Base-by-base conservation (phyloP, 495 filamentous ascomycete species). In the Penicillium atrosanguineum region DNA sequence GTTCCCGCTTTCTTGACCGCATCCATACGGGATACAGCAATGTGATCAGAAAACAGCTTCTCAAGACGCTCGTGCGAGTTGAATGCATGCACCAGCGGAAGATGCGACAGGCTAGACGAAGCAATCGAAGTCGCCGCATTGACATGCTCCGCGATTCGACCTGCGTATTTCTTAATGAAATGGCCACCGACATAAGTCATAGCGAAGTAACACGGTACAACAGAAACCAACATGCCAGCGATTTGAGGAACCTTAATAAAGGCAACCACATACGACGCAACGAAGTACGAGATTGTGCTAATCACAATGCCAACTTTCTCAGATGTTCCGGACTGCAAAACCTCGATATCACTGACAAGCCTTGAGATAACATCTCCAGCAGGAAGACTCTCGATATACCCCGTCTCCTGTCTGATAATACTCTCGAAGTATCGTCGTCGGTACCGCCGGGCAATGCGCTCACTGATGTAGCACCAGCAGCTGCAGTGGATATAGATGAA, bases 281-380 rank as follows among this genome's bases (percentile, higher is more conserved):
- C 60, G 60, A 88, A 86, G 61, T 83, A 86, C 8, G 80, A 75
- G 16, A 83, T 52, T 25, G 77, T 80, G 28, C 77, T 74, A 46
- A 87, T 67, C 28, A 79, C 80, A 2, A 87, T 69, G 12, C 83
- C 84, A 9, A 86, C 83, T 61, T 88, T 88, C 61, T 87, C 84
- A 0, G 79, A 81, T 5, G 83, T 85, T 14, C 85, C 85, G 2
- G 77, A 76, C 50, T 80, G 80, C 42, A 87, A 76, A 1, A 77
- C 74, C 41, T 80, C 75, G 29, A 85, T 79, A 53, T 88, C 83
- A 26, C 71, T 73, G 12, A 75, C 81, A 19, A 88, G 65, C 9
- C 82, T 72, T 2, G 79, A 79, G 11, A 79, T 74, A 4, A 85
- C 81, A 69, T 87, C 81, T 1, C 81, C 78, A 0, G 78, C 67